A percentile compares a stretch with the other conserved stretches of the same genome.
Evolutionary conservation across 2,329 filamentous ascomycete species (phyloP).

Genomic region (Phaeosphaeria sp.): DNA sequence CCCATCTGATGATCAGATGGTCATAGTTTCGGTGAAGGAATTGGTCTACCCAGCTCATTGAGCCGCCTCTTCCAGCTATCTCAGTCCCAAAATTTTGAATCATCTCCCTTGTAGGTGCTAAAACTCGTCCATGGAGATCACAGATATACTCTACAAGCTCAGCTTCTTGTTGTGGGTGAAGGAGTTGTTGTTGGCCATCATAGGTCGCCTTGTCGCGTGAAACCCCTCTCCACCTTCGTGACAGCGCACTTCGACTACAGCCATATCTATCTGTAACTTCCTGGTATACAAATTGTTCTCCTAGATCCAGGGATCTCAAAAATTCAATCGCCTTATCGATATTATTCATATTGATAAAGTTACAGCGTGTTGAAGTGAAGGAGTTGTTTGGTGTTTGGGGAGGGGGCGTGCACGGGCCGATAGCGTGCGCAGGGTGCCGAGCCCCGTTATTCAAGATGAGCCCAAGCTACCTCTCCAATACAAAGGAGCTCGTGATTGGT

Average conservation of each 20-base stretch:
- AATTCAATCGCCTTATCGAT: not conserved
- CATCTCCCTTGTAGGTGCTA: slow-evolving; percentile 11
- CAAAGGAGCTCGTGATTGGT: no score
- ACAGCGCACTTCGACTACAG: not conserved
- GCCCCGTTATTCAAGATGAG: no score
- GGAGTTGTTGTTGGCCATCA: not conserved
- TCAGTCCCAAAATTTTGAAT: not conserved
- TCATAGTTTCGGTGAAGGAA: slow-evolving; percentile 3
- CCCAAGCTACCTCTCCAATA: no score
- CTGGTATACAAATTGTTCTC: not conserved
- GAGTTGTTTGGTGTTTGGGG: not conserved
- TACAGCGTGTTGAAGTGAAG: not conserved
- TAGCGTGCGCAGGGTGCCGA: not conserved
- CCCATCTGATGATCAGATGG: slow-evolving; percentile 5
- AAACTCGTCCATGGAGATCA: not conserved
- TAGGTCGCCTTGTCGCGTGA: not conserved
- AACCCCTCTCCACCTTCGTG: not conserved
- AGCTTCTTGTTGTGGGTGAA: slow-evolving; percentile 3
- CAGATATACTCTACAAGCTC: slow-evolving; percentile 4
- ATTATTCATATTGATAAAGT: not conserved
- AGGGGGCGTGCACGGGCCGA: not conserved
- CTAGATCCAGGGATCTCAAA: not conserved
- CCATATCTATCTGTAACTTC: not conserved
- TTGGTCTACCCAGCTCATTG: slow-evolving; percentile 1
- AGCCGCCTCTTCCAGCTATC: not conserved